Base-by-base conservation (phyloP, 768 basidiomycete genomes). In the Chlorophyllum brunneum region DNA sequence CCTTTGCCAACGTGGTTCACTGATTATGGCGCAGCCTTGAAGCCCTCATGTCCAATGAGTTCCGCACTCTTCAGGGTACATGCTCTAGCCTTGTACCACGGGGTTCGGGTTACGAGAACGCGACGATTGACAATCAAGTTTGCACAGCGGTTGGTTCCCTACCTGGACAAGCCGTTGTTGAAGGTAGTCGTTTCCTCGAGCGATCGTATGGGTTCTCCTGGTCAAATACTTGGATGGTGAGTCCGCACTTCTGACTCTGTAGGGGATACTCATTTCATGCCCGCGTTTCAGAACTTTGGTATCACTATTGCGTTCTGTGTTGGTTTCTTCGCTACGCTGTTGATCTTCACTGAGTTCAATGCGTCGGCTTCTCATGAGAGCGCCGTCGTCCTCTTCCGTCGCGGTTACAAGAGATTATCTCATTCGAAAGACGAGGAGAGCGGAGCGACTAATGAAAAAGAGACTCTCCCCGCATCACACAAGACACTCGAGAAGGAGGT, bases 31-130 rank as follows among this genome's bases (percentile, higher is more conserved):
- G 80, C 61, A 84, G 79, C 0, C 92, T 94, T 63, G 89, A 93
- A 60, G 72, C 80, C 1, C 64, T 92, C 38, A 70, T 95, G 61
- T 74, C 81, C 24, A 95, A 94, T 69, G 91, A 95, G 64, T 93
- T 94, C 71, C 81, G 78, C 54, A 85, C 80, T 0, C 69, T 88
- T 5, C 64, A 85, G 5, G 88, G 83, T 36, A 60, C 67, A 18
- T 86, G 85, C 60, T 68, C 83, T 23, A 65, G 69, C 38, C 67
- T 88, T 11, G 80, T 84, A 0, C 84, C 88, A 3, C 70, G 67
- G 7, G 86, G 86, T 0, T 68, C 83, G 1, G 79, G 80, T 1
- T 89, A 89, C 56, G 78, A 80, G 53, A 72, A 74, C 34, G 63
- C 84, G 31, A 63, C 73, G 1, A 59, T 86, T 13, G 67, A 56